Base-by-base conservation (phyloP, 2,329 filamentous ascomycete genomes). In the Colletotrichum noveboracense region DNA sequence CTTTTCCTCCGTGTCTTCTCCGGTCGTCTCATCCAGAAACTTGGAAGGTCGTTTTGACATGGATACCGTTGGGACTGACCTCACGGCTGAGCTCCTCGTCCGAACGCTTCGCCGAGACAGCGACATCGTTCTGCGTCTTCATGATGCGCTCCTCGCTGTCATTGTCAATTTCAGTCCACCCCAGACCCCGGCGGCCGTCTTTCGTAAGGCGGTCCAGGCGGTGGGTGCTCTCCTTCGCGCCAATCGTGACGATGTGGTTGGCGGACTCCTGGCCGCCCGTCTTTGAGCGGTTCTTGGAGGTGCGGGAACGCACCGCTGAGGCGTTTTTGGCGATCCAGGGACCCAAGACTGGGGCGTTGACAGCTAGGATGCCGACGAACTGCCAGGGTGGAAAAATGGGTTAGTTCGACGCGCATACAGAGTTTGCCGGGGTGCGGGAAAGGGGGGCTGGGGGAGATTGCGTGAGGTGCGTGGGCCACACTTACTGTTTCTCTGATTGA, bases 401-500 rank as follows among this genome's bases (percentile, higher is more conserved):
- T 74, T 43, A 74, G 71, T 24, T 26, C 9, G 24, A 38, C 7
- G 21, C 48, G 43, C 24, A 65, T 24, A 21, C 24, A 48, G 24
- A 56, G 69, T 71, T 66, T 71, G 21, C 69, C n/a, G 30, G 32
- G 61, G 24, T 21, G 18, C 7, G 43, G n/a, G 34, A 32, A 66
- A 52, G 36, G 55, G 38, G 58, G 58, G 43, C 8, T 34, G 18
- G 16, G 52, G 24, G 13, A 48, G 36, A 72, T 75, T 71, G 68
- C 61, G 30, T 36, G 43, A 56, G 30, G 48, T 28, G 64, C 28
- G 30, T 65, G 67, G 68, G 60, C 7, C 77, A 43, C 48, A 18
- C 77, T 77, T 56, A 79, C 78, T 8, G 79, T 82, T 28, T 82
- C 80, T 1, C 80, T 79, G 6, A 82, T 79, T 2, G 79, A 79